Conservation (phyloP, 345 rosid genomes). For the Syzygium aromaticum region DNA sequence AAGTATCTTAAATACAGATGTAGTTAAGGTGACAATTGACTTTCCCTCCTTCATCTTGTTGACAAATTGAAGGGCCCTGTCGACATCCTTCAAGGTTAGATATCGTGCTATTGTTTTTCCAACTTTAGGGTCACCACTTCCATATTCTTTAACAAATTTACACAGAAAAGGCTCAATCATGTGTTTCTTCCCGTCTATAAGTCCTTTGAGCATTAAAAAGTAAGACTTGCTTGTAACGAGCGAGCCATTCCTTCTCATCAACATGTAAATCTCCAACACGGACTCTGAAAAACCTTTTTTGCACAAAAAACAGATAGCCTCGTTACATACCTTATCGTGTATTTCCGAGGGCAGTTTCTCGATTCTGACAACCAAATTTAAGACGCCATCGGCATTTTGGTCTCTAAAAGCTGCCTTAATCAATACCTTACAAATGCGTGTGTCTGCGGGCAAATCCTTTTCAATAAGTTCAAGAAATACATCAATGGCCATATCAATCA, state of each 20-base stretch:
- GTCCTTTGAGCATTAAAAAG: constrained; percentile 22
- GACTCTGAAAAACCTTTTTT: constrained; percentile 32
- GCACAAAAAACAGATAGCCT: constrained; percentile 48
- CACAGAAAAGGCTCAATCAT: constrained; percentile 27
- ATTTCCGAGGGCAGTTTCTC: constrained; percentile 23
- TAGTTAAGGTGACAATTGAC: constrained; percentile 20
- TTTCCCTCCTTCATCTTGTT: constrained; percentile 21
- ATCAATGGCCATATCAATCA: constrained; percentile 53
- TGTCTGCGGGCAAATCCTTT: constrained; percentile 36
- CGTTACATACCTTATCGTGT: constrained; percentile 27
- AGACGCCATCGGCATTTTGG: constrained; percentile 36
- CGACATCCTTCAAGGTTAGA: constrained; percentile 35
- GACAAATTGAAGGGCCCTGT: constrained; percentile 23
- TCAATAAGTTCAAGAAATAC: constrained; percentile 45
- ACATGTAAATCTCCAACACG: constrained; percentile 34
- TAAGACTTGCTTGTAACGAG: constrained; percentile 28
- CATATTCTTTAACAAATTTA: constrained; percentile 36
- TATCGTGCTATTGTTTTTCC: constrained; percentile 25
- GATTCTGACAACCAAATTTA: constrained; percentile 32
- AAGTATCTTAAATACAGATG: constrained; percentile 34
- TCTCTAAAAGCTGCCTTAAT: constrained; percentile 28
- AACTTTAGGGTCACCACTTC: constrained; percentile 29
- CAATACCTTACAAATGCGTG: constrained; percentile 24
- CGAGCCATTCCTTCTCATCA: constrained; percentile 36
- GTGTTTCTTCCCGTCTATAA: constrained; percentile 17